phyloP scores from a whole-genome alignment of 805 yeast genomes.

The Saccharomycopsis malanga region DNA sequence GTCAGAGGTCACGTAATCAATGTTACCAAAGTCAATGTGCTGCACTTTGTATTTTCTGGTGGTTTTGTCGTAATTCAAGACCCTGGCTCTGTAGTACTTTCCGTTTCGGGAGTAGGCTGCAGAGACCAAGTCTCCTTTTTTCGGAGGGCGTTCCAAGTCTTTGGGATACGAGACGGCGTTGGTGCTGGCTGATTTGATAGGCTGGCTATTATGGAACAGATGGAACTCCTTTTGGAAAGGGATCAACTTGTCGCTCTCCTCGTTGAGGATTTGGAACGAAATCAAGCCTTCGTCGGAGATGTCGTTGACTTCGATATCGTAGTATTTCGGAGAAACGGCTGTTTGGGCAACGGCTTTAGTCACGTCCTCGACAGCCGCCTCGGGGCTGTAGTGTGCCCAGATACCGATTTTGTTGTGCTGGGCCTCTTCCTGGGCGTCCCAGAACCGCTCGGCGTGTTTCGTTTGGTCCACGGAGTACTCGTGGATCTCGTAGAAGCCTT shows the following conservation, averaged over 20 bases:
- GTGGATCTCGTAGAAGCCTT: slow-evolving; percentile 61
- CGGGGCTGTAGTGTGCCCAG: slow-evolving; percentile 56
- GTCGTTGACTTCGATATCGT: slow-evolving; percentile 49
- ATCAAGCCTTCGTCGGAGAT: slow-evolving; percentile 36
- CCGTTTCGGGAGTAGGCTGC: slow-evolving; percentile 46
- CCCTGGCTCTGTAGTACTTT: slow-evolving; percentile 53
- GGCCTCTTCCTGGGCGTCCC: slow-evolving; percentile 59
- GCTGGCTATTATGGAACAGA: slow-evolving; percentile 36
- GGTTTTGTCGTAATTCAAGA: slow-evolving; percentile 39
- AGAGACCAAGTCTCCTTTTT: slow-evolving; percentile 48
- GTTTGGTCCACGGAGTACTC: slow-evolving; percentile 56
- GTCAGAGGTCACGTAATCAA: slow-evolving; percentile 34
- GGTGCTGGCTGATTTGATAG: slow-evolving; percentile 21
- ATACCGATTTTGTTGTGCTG: slow-evolving; percentile 47
- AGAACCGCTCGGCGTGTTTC: slow-evolving; percentile 45
- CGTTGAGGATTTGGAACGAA: slow-evolving; percentile 39
- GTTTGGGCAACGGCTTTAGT: slow-evolving; percentile 22
- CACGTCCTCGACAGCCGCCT: slow-evolving; percentile 24
- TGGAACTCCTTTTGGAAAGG: slow-evolving; percentile 43
- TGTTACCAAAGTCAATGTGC: slow-evolving; percentile 57
- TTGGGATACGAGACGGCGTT: slow-evolving; percentile 14
- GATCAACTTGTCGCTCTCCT: slow-evolving; percentile 34
- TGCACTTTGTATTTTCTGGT: slow-evolving; percentile 41
- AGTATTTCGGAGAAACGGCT: slow-evolving; percentile 33
- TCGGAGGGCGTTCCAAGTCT: slow-evolving; percentile 35